These are phyloP conservation scores for Fusarium miscanthi DNA, from an alignment of 2,329 filamentous ascomycete genomes.

Conservation along the genomic window DNA sequence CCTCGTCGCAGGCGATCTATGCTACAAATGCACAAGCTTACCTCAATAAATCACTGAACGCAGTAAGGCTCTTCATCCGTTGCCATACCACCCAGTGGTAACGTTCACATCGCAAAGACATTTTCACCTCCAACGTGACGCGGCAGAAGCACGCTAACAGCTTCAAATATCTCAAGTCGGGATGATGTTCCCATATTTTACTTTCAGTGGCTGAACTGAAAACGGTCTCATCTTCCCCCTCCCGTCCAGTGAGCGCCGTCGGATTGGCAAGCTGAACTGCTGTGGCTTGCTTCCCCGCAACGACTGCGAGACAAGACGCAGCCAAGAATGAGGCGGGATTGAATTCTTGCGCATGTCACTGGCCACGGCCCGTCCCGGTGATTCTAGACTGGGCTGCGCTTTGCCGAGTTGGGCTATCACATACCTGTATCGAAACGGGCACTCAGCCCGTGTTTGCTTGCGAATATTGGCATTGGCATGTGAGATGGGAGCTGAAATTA, in stretches of 20 bases:
- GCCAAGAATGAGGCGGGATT: neutral
- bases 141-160: neutral
- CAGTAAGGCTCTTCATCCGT: neutral
- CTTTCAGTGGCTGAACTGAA: neutral
- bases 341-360: neutral
- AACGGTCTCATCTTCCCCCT: neutral
- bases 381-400: neutral
- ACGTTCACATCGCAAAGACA: neutral
- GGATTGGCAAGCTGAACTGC: neutral
- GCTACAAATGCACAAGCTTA: neutral
- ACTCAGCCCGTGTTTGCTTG: neutral
- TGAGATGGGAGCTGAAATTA: neutral
- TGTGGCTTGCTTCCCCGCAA: neutral
- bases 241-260: neutral
- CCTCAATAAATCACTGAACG: fast-evolving
- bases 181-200: neutral
- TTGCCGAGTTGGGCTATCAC: neutral
- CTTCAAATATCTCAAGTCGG: neutral
- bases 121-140: fast-evolving
- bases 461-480: neutral
- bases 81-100: neutral
- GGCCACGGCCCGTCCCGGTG: neutral
- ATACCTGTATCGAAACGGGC: neutral
- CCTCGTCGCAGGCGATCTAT: fast-evolving
- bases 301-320: neutral